Evolutionary conservation across 1,139 yeast species (phyloP), one percentile per base, ranked within the genome.

Genomic region (Blastobotrys petasosporus): DNA sequence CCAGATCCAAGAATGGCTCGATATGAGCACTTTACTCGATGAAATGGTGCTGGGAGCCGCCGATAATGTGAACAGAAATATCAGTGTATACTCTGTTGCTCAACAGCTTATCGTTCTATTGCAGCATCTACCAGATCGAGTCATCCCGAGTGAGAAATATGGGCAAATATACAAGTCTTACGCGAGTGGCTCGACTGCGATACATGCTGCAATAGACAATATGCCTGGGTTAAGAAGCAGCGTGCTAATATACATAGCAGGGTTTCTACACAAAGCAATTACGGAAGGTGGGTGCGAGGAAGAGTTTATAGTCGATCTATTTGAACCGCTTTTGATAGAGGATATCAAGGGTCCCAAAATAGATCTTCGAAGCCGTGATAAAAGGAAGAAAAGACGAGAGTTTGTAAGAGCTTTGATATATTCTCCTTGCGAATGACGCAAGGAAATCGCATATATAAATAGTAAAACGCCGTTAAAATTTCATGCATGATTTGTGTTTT

Each of bases 191-290:
- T 43, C 44, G 8, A 54, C 44, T 9, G 63, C 58, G n/a, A 59
- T 60, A 4, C 51, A 58, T 31, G 51, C 54, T 39, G 54, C 69
- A 1, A 47, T 71, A 35, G 76, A 71, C 44, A 57, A 55, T 9
- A 53, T 71, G 20, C 71, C 74, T 3, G 60, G 71, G 1, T 55
- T 66, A 31, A 63, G 71, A 33, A 69, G 70, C 35, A 71, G 71
- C 46, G 68, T 70, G 4, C 53, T 72, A 46, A 62, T 71, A 16
- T 71, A 68, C 45, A 36, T 72, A 20, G 55, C 63, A 10, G 64
- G 69, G 11, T 71, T 70, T 52, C 50, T 71, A 38, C 58, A 66
- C 25, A 48, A 60, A 9, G 63, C 68, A 41, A 49, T 60, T 23
- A 61, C 58, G 2, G 52, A 50, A 5, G 69, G 67, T 46, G 47